Percentiles rank a stretch among this genome's conserved stretches.
These are phyloP conservation scores for Diaporthe helianthi DNA, from an alignment of 2,329 filamentous ascomycete species.

Conservation along the genomic window DNA sequence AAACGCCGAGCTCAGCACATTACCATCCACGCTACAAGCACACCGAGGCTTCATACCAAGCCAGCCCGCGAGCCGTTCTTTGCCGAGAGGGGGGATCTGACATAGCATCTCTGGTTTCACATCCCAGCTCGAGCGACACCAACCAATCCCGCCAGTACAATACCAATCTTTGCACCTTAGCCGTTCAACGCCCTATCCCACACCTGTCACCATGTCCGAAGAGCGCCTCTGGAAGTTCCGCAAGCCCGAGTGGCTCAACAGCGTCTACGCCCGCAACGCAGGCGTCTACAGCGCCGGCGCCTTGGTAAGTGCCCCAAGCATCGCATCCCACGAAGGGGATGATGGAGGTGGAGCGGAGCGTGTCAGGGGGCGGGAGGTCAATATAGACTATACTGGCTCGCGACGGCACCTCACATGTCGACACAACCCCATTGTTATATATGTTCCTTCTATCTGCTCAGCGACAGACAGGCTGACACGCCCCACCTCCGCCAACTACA, in stretches of 20 bases:
- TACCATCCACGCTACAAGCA: not conserved
- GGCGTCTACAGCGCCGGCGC: slow-evolving; percentile 70
- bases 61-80: not conserved
- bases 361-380: not conserved
- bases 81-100: not conserved
- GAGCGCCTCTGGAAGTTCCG: slow-evolving; percentile 73
- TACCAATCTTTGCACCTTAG: not conserved
- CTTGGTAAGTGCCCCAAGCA: slow-evolving; percentile 56
- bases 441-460: not conserved
- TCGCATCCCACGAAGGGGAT: not conserved
- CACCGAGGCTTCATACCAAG: not conserved
- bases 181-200: not conserved
- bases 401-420: not conserved
- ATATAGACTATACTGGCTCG: too few relatives aligned
- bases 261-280: slow-evolving; percentile 66
- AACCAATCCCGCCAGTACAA: not conserved
- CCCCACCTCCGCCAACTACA: slow-evolving; percentile 40
- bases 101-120: not conserved
- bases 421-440: not conserved
- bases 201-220: slow-evolving; percentile 63
- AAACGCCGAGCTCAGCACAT: not conserved
- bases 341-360: not conserved
- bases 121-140: not conserved
- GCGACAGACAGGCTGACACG: slow-evolving; percentile 27
- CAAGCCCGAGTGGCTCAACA: slow-evolving; percentile 72